Base-by-base conservation (phyloP, 2,329 filamentous ascomycete species). In the Ceratocystis eucalypticola region DNA sequence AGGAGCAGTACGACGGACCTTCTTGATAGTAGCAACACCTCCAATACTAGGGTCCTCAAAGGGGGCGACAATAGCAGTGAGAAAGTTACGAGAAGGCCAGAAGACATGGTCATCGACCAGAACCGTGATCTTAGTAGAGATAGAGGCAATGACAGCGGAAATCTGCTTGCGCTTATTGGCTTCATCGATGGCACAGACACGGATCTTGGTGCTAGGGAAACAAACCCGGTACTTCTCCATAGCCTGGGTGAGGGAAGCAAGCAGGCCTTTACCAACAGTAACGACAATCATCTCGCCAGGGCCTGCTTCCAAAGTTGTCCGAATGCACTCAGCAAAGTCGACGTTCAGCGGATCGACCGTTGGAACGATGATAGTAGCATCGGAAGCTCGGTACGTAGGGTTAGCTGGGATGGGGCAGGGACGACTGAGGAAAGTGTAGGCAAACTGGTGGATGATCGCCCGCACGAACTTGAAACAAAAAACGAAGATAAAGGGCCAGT, bases 21-120 rank as follows among this genome's bases (percentile, higher is more conserved):
- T 76, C 73, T 86, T 85, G 70, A 79, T 80, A 5, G 82, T 84
- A 0, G 79, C 83, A 0, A 84, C 83, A 6, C 80, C 74, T 1
- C 82, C 84, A 1, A 86, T 79, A 0, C 69, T 66, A 0, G 70
- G 65, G 41, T 84, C 74, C 61, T 78, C 67, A 30, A 80, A 80
- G 0, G 78, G 74, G 0, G 78, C 77, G 0, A 84, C 72, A 0
- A 79, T 68, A 0, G 76, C 72, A 0, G 70, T 59, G 0, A 84
- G 73, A 68, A 82, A 80, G 0, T 68, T 68, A 0, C 68, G 41
- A 3, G 70, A 70, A 0, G 75, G 74, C 81, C 80, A 84, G 70
- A 80, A 77, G 17, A 82, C 80, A 69, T 82, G 79, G 71, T 84
- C 81, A 68, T 84, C 82, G 15, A 77, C 74, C 1, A 80, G 72